Conservation (phyloP, 768 basidiomycete species). For the Pleurotus platypus region DNA sequence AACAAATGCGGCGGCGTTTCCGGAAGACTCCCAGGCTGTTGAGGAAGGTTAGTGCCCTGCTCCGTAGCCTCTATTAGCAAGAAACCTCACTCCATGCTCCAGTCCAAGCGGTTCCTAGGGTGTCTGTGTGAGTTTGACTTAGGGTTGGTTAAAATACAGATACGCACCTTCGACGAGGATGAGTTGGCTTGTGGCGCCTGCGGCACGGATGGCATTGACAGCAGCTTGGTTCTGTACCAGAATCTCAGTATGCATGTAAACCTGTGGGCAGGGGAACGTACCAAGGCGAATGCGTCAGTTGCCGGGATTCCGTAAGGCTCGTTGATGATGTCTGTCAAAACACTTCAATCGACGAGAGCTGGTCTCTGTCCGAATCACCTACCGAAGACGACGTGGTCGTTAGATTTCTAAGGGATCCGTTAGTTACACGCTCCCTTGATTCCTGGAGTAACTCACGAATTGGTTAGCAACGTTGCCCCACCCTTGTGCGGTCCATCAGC, state of each 20-base stretch:
- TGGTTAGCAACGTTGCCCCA: slow-evolving; percentile 54
- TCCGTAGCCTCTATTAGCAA: background rate
- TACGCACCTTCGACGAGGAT: slow-evolving; percentile 41
- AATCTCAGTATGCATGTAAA: background rate
- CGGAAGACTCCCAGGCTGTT: slow-evolving; percentile 51
- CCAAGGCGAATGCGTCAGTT: slow-evolving; percentile 44
- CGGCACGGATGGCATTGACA: slow-evolving; percentile 59
- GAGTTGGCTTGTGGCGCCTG: slow-evolving; percentile 56
- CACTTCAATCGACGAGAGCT: background rate
- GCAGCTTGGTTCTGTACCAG: slow-evolving; percentile 55
- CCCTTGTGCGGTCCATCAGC: slow-evolving; percentile 25
- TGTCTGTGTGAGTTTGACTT: background rate
- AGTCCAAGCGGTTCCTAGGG: slow-evolving; percentile 36
- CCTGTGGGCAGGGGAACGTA: slow-evolving; percentile 17
- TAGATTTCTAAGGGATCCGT: slow-evolving; percentile 29
- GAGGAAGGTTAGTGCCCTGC: slow-evolving; percentile 4
- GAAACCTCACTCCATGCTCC: slow-evolving; percentile 50
- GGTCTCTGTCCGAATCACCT: background rate
- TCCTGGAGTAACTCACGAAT: slow-evolving; percentile 38
- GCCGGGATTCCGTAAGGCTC: slow-evolving; percentile 62
- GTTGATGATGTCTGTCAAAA: slow-evolving; percentile 49
- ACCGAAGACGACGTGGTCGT: slow-evolving; percentile 57
- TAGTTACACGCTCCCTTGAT: background rate
- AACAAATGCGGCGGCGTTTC: slow-evolving; percentile 50
- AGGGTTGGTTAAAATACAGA: no score